Conservation (phyloP, 176 grass and related monocot species). For the Tuctoria greenei region DNA sequence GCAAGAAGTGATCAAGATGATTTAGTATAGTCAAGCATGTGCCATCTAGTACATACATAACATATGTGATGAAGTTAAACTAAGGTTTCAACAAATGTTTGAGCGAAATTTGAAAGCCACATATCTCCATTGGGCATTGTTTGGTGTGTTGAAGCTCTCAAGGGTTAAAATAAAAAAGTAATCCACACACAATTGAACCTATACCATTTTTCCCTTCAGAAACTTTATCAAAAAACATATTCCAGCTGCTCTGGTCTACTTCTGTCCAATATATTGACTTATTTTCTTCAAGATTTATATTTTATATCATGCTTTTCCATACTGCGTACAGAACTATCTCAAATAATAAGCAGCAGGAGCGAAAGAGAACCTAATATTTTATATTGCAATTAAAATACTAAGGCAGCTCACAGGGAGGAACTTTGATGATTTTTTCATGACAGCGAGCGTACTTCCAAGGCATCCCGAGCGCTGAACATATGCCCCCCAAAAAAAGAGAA, state of each 20-base stretch:
- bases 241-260: background rate
- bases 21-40: constrained; percentile 14
- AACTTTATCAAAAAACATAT: background rate
- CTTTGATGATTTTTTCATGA: constrained; percentile 94
- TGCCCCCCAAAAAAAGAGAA: background rate
- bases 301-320: background rate
- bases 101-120: background rate
- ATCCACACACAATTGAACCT: constrained; percentile 8
- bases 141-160: background rate
- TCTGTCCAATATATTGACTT: background rate
- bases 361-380: background rate
- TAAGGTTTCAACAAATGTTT: constrained; percentile 13
- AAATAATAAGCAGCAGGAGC: background rate
- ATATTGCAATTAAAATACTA: background rate
- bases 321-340: background rate
- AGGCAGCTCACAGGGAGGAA: constrained; percentile 69
- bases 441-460: constrained; percentile 86
- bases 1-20: constrained; percentile 27
- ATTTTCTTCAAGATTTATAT: background rate
- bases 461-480: constrained; percentile 76
- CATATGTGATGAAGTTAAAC: background rate
- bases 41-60: background rate
- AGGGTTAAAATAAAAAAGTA: background rate
- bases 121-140: background rate
- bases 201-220: background rate